These are phyloP conservation scores for Chlorella sp. DNA, from an alignment of 139 green algal genomes.

Conservation along the genomic window DNA sequence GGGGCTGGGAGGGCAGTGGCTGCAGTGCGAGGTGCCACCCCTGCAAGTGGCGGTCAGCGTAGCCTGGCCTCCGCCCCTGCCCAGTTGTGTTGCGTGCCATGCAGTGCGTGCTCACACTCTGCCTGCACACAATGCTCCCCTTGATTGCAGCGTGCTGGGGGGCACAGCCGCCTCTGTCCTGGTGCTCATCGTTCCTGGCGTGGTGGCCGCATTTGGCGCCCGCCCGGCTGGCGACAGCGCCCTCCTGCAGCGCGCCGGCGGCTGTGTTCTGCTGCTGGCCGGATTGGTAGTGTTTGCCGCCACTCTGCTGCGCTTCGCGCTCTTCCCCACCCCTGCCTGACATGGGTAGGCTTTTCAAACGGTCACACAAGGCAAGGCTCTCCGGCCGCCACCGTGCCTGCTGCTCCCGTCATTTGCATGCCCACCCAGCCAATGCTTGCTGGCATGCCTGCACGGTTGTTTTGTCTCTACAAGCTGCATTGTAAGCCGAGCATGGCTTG, in stretches of 20 bases:
- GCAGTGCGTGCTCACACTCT: background rate
- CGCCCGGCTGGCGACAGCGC: background rate
- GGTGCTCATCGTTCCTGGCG: background rate
- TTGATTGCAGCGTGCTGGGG: conserved; percentile 4
- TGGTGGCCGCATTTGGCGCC: background rate
- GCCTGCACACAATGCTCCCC: background rate
- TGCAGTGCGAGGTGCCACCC: background rate
- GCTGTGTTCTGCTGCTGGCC: background rate
- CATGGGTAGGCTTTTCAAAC: no score
- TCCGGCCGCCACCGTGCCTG: no score
- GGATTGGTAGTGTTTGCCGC: background rate
- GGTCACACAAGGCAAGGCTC: no score
- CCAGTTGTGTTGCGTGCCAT: background rate
- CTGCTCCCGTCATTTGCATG: no score
- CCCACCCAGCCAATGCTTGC: no score
- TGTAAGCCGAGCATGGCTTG: no score
- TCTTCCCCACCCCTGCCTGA: background rate
- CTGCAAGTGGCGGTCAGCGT: no score
- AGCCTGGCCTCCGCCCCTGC: no score
- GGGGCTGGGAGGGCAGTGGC: background rate
- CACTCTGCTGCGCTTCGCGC: background rate
- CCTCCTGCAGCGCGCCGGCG: background rate
- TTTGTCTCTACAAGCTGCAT: no score
- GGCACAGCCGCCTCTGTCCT: background rate
- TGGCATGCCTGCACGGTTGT: no score